These are phyloP conservation scores for carrot (Daucus carota) DNA, from an alignment of 129 eudicot species.

Conservation along the genomic window DNA sequence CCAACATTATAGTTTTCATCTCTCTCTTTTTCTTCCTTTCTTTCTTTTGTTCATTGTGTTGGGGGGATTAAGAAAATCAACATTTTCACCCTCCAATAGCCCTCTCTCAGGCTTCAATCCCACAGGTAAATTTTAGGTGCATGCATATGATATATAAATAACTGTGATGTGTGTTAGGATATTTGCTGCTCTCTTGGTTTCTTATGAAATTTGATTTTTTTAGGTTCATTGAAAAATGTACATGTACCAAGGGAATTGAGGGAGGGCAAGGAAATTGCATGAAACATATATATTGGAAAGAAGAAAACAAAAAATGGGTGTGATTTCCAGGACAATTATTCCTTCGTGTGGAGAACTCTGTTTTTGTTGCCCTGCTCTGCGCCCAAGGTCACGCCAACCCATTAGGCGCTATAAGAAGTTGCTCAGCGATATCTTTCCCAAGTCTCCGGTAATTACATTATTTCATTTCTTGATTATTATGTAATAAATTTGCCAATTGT, in stretches of 20 bases:
- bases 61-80: slow-evolving; percentile 7
- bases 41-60: slow-evolving; percentile 4
- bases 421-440: slow-evolving; percentile 60
- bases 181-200: not conserved
- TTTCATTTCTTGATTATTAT: not conserved
- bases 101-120: slow-evolving; percentile 17
- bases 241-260: not conserved
- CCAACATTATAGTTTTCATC: not conserved
- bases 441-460: slow-evolving; percentile 36
- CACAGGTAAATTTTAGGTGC: slow-evolving; percentile 8
- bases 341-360: slow-evolving; percentile 59
- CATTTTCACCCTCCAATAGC: slow-evolving; percentile 10
- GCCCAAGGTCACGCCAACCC: slow-evolving; percentile 80
- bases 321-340: slow-evolving; percentile 44
- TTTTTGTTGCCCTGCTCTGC: slow-evolving; percentile 60
- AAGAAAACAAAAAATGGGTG: slow-evolving; percentile 26
- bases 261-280: not conserved
- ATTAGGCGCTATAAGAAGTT: slow-evolving; percentile 69
- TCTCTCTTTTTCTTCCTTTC: not conserved
- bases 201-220: not conserved
- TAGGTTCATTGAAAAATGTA: not conserved
- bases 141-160: not conserved
- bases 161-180: not conserved
- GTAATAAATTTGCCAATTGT: not conserved
- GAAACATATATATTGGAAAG: not conserved